These are phyloP conservation scores for Monilinia polystroma DNA, from an alignment of 2,329 filamentous ascomycete species.

Conservation along the genomic window DNA sequence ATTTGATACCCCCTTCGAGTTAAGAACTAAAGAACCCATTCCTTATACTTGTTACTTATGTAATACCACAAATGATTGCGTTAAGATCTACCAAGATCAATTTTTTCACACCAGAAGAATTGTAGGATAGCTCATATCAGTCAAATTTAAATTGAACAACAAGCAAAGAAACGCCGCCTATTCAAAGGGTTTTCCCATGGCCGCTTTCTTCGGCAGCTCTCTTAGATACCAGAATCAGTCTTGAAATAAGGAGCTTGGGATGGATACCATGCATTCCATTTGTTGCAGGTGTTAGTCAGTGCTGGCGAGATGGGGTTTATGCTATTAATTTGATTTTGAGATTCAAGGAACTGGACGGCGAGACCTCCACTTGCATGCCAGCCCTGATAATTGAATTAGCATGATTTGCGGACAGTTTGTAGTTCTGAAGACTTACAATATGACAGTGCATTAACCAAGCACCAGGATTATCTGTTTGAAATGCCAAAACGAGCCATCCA, in stretches of 20 bases:
- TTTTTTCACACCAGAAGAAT: neutral
- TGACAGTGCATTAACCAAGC: slow-evolving; percentile 35
- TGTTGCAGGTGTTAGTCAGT: slow-evolving; percentile 28
- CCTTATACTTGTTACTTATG: neutral
- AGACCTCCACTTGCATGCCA: slow-evolving; percentile 22
- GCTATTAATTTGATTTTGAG: slow-evolving; percentile 11
- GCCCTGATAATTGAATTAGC: slow-evolving; percentile 10
- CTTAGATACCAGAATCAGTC: slow-evolving; percentile 37
- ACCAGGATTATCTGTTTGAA: slow-evolving; percentile 42
- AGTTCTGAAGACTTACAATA: slow-evolving; percentile 17
- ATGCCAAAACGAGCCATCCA: slow-evolving; percentile 29
- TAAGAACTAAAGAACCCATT: neutral
- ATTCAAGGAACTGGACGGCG: slow-evolving; percentile 20
- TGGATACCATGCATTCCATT: slow-evolving; percentile 31
- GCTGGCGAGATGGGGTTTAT: slow-evolving; percentile 27
- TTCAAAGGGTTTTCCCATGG: neutral
- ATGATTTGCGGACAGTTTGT: neutral
- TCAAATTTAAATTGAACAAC: neutral
- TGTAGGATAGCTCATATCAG: neutral
- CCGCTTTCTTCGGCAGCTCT: accelerated
- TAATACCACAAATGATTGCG: neutral
- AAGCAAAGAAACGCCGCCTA: neutral
- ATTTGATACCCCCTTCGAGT: neutral
- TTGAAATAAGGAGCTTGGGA: slow-evolving; percentile 27
- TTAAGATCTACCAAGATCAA: neutral